phyloP scores from a whole-genome alignment of 1,284 basidiomycete genomes.

The Mycena citricolor region DNA sequence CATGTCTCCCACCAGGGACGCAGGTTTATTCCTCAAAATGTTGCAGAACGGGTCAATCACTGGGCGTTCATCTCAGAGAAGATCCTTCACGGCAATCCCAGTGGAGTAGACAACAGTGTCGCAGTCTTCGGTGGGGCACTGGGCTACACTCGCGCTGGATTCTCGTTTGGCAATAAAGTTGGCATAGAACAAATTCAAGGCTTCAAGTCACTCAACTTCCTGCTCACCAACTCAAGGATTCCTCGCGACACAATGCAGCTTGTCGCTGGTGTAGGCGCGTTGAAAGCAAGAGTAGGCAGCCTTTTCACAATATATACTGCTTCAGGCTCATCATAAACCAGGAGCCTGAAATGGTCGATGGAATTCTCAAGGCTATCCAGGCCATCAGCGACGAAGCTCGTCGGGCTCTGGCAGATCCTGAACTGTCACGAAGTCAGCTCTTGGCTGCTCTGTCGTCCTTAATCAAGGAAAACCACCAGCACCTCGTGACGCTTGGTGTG shows the following conservation, averaged over 20 bases:
- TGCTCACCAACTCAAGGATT: slow-evolving; percentile 92
- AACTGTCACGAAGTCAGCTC: slow-evolving; percentile 62
- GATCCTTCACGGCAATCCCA: slow-evolving; percentile 96
- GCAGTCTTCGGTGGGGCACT: slow-evolving; percentile 93
- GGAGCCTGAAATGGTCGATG: slow-evolving; percentile 78
- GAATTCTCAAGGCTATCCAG: slow-evolving; percentile 81
- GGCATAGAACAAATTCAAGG: slow-evolving; percentile 84
- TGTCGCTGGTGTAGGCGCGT: slow-evolving; percentile 83
- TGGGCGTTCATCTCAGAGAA: slow-evolving; percentile 98
- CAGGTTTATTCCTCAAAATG: slow-evolving; percentile 54
- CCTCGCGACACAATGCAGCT: slow-evolving; percentile 93
- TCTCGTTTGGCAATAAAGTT: slow-evolving; percentile 63
- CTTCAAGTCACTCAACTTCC: slow-evolving; percentile 65
- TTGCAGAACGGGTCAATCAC: slow-evolving; percentile 80
- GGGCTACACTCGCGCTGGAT: slow-evolving; percentile 80
- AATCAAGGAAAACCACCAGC: slow-evolving; percentile 87
- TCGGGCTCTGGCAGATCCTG: slow-evolving; percentile 71
- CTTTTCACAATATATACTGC: slow-evolving; percentile 20
- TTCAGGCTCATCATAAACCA: slow-evolving; percentile 34
- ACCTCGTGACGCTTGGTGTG: slow-evolving; percentile 89
- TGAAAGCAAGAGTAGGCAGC: slow-evolving; percentile 61
- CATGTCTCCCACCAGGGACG: slow-evolving; percentile 67
- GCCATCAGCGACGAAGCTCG: slow-evolving; percentile 80
- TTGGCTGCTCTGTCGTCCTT: slow-evolving; percentile 62
- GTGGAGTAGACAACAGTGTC: slow-evolving; percentile 96